Base-by-base conservation (phyloP, 495 filamentous ascomycete species). In the Xylaria castorea region DNA sequence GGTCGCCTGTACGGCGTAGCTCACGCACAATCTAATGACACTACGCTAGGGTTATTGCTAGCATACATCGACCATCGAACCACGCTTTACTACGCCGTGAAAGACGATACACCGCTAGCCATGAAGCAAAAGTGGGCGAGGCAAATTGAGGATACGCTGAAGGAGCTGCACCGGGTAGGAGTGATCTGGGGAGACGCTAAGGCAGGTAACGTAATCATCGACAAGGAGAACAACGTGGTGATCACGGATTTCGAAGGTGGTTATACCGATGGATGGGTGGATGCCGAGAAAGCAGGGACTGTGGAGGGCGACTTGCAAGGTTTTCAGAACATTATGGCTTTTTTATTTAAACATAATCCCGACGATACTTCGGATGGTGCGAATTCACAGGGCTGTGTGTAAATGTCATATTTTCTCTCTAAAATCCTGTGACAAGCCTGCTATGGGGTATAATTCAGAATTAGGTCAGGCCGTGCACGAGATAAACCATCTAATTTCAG, bases 141-240 rank as follows among this genome's bases (percentile, higher is more conserved):
- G 34, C 60, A 63, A 42, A 63, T 63, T 63, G 60, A 63, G 58
- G 58, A 72, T 55, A 74, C 74, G 5, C 65, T 76, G 3, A 66
- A 64, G n/a, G 74, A 76, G 48, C 75, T 85, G 1, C 82, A 85
- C 65, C 70, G 72, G 25, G 58, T 73, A 44, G 78, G 77, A 18
- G 71, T 85, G 60, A 62, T 85, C 53, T 88, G 82, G 84, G 85
- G 85, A 38, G 84, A 86, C 75, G 84, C 74, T 38, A 86, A 84
- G 73, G 71, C 80, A 9, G 80, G 73, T 20, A 85, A 87, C 74
- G 76, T 86, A 58, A 71, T 87, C 38, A 80, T 87, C 66, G 82
- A 87, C 70, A 70, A 70, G 42, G 70, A 76, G 32, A 68, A 81
- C 32, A 74, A 86, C 60, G 75, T 80, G n/a, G 85, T 79, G 80